Evolutionary conservation across 768 basidiomycete genomes (phyloP), one percentile per base, ranked within the genome.

Genomic region (Ramaria rubella): DNA sequence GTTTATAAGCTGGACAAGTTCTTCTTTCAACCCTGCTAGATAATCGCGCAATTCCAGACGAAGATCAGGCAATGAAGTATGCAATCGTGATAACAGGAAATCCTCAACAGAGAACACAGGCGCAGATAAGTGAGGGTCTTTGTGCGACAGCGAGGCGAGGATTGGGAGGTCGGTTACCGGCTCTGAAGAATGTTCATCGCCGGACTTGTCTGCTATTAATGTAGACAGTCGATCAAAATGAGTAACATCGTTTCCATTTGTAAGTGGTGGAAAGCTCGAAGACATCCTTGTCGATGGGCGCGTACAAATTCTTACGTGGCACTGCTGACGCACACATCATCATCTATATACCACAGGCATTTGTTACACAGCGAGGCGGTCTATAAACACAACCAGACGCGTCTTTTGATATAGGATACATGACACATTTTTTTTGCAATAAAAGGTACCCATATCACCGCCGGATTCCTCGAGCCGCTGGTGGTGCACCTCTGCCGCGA

Each of bases 1-100:
- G 70, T 99, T 98, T 68, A 98, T 96, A 65, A 98, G 82, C 64
- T 85, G 85, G 29, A 98, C 93, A 33, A 99, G 79, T 68, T 96
- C 95, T 68, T 94, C 91, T 69, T 95, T 93, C 60, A 99, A 72
- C 9, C 78, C 74, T 0, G 82, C 80, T 58, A 92, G 76, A 68
- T 97, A 97, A 52, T 91, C 84, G 30, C 93, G 80, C 21, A 99
- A 75, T 67, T 99, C 94, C 3, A 81, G 71, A 52, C 94, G 85
- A 30, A 97, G 76, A 69, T 97, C 95, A 29, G 87, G 85, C 19
- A 96, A 78, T 9, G 92, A 90, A 0, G 87, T 87, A 62, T 90
- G 85, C 17, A 63, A 55, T 45, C 94, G 82, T 12, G 90, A 90
- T 42, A 94, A 80, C 3, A 98, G 81, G 71, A 98, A 97, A 1